These are phyloP conservation scores for Spinellus fusiger DNA, from an alignment of 192 early-diverging fungal genomes.

Conservation along the genomic window DNA sequence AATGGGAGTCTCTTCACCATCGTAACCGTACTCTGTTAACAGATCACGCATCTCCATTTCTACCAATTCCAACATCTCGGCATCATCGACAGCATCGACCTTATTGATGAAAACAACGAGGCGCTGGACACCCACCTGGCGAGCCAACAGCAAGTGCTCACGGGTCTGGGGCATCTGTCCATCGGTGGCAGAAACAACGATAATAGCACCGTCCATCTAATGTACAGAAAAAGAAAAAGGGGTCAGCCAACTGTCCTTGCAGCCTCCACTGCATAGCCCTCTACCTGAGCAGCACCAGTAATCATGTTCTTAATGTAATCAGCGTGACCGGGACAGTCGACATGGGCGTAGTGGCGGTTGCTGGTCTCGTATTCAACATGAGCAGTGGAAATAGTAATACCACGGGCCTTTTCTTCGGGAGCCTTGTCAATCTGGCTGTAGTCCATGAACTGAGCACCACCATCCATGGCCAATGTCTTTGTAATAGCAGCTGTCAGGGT, in stretches of 20 bases:
- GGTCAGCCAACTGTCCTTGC: neutral
- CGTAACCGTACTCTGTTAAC: conserved; percentile 83
- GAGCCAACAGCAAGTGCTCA: conserved; percentile 94
- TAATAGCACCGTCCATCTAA: conserved; percentile 95
- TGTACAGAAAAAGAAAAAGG: neutral
- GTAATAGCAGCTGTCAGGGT: conserved; percentile 98
- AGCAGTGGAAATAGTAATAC: conserved; percentile 96
- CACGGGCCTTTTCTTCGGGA: conserved; percentile 95
- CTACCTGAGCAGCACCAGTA: conserved; percentile 92
- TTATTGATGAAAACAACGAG: conserved; percentile 99
- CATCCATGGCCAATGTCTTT: conserved; percentile 78
- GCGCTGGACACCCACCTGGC: conserved; percentile 89
- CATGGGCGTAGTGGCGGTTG: conserved; percentile 89
- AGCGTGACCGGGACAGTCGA: conserved; percentile 97
- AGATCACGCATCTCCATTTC: conserved; percentile 99
- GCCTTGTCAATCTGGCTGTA: conserved; percentile 98
- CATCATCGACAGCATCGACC: conserved; percentile 93
- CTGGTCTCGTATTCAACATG: conserved; percentile 96
- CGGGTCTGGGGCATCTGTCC: conserved; percentile 99
- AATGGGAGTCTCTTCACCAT: conserved; percentile 88
- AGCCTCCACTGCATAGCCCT: neutral
- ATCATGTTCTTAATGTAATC: conserved; percentile 99
- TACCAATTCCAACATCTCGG: conserved; percentile 96
- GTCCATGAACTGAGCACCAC: conserved; percentile 87
- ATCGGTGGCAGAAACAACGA: conserved; percentile 96